Evolutionary conservation across 768 basidiomycete genomes (phyloP).

Genomic region (Flagelloscypha sp.): DNA sequence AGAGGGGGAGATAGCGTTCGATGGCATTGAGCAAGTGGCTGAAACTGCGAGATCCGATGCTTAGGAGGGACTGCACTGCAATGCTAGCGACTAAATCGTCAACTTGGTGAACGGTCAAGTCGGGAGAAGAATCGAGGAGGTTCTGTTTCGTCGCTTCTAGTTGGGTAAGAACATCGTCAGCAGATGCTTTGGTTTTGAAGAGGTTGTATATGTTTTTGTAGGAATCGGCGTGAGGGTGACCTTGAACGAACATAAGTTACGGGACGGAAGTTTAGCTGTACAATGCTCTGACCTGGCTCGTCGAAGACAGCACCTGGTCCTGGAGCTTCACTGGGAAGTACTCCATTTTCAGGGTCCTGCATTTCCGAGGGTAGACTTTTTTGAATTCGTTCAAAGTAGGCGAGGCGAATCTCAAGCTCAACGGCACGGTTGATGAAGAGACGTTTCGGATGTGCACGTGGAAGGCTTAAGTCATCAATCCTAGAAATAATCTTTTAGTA

Average conservation of each 20-base stretch:
- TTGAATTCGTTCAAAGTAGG: conserved; percentile 88
- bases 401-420: conserved; percentile 83
- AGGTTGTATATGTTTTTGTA: conserved; percentile 72
- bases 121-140: conserved; percentile 52
- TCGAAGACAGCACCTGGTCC: conserved; percentile 81
- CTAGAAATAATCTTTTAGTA: conserved; percentile 29
- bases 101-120: conserved; percentile 48
- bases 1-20: conserved; percentile 80
- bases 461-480: conserved; percentile 74
- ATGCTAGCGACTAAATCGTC: conserved; percentile 68
- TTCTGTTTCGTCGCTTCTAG: conserved; percentile 62
- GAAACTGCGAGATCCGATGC: conserved; percentile 92
- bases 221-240: conserved; percentile 69
- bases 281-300: conserved; percentile 50
- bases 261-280: background rate
- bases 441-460: conserved; percentile 76
- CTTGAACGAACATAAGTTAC: conserved; percentile 29
- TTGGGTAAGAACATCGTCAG: conserved; percentile 71
- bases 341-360: conserved; percentile 53
- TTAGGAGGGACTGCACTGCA: conserved; percentile 78
- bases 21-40: conserved; percentile 97
- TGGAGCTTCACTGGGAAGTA: conserved; percentile 64
- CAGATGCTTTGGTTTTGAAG: conserved; percentile 72
- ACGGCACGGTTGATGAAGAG: conserved; percentile 80
- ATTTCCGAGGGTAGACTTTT: conserved; percentile 82